Conservation (phyloP, 129 eudicot species). For the Flaveria ramosissima region DNA sequence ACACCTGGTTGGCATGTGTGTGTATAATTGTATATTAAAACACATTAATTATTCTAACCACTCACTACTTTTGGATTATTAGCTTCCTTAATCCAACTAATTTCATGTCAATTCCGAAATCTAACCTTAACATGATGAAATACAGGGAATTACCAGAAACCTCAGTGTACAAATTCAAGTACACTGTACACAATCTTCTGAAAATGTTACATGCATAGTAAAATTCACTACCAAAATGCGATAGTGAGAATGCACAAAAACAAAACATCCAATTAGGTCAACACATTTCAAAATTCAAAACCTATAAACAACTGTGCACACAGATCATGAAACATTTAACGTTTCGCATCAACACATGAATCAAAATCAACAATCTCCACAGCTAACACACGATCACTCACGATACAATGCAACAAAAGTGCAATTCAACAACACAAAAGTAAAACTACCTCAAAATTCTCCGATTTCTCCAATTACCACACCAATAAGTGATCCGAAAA, state of each 20-base stretch:
- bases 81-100: slow-evolving; percentile 3
- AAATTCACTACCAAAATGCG: neutral
- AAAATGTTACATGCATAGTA: neutral
- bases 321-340: slow-evolving; percentile 8
- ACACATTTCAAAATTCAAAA: neutral
- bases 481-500: slow-evolving; percentile 19
- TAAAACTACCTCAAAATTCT: slow-evolving; percentile 26
- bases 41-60: neutral
- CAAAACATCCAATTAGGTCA: neutral
- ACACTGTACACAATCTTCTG: neutral
- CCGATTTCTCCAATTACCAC: neutral
- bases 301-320: slow-evolving; percentile 1
- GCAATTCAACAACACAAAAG: neutral
- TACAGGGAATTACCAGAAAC: neutral
- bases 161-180: neutral
- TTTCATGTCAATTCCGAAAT: neutral
- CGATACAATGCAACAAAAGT: too few species aligned
- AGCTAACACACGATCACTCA: neutral
- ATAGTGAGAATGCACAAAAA: slow-evolving; percentile 4
- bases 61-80: neutral
- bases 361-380: neutral
- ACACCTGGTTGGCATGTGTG: too few species aligned
- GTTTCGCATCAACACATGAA: neutral
- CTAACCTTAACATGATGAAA: neutral
- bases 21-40: too few species aligned